phyloP scores from a whole-genome alignment of 2,329 filamentous ascomycete species.

The Ophiostoma angusticollis region DNA sequence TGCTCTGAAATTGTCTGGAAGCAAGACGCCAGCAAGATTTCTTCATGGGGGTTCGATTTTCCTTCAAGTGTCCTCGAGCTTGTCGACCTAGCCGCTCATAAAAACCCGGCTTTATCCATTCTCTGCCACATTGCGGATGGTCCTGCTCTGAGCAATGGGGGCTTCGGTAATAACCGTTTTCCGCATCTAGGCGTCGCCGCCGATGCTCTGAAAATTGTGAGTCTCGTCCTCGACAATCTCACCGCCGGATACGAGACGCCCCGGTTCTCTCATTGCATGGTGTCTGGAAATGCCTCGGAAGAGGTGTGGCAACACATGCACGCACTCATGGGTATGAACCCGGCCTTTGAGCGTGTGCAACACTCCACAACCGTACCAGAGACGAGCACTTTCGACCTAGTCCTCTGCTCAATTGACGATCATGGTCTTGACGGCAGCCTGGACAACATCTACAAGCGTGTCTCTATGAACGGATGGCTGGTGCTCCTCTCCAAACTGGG shows the following conservation, averaged over 20 bases:
- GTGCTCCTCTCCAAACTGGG: conserved; percentile 3
- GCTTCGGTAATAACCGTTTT: neutral
- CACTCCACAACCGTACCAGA: neutral
- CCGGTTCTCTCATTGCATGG: conserved; percentile 23
- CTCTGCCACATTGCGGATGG: conserved; percentile 20
- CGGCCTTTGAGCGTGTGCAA: conserved; percentile 6
- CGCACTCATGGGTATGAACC: neutral
- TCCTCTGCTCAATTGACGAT: conserved; percentile 1
- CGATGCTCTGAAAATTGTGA: conserved; percentile 8
- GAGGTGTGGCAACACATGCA: conserved; percentile 3
- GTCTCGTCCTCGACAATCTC: conserved; percentile 19
- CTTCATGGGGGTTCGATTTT: neutral
- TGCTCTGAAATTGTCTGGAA: conserved; percentile 38
- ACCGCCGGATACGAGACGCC: conserved; percentile 17
- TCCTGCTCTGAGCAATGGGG: neutral
- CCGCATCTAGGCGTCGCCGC: conserved; percentile 15
- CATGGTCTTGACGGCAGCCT: neutral
- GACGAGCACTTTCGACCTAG: neutral
- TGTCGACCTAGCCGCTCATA: conserved; percentile 25
- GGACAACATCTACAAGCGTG: neutral
- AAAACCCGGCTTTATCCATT: conserved; percentile 25
- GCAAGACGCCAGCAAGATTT: conserved; percentile 22
- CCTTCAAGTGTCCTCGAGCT: conserved; percentile 17
- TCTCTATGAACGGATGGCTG: conserved; percentile 8
- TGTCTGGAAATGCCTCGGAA: conserved; percentile 14